phyloP scores from a whole-genome alignment of 805 yeast species.

The Scheffersomyces coipomensis region DNA sequence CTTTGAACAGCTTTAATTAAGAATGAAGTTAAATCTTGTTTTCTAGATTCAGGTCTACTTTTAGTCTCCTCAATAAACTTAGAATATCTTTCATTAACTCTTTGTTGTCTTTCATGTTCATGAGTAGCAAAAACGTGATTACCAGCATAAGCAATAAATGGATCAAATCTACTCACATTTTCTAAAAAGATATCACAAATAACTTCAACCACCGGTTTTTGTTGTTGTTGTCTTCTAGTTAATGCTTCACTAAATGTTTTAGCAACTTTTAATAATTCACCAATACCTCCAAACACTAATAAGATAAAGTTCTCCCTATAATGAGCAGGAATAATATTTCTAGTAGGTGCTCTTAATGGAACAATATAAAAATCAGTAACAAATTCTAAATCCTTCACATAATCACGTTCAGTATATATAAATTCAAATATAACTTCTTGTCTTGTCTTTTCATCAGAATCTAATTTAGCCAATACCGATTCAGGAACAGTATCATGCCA shows the following conservation, averaged over 20 bases:
- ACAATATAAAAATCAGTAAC: slow-evolving; percentile 91
- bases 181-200: slow-evolving; percentile 88
- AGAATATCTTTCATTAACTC: slow-evolving; percentile 88
- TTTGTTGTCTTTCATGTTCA: slow-evolving; percentile 91
- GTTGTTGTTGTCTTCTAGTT: slow-evolving; percentile 77
- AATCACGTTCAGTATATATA: slow-evolving; percentile 90
- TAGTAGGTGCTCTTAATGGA: slow-evolving; percentile 74
- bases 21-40: slow-evolving; percentile 89
- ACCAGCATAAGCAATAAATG: slow-evolving; percentile 91
- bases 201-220: slow-evolving; percentile 77
- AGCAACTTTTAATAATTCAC: slow-evolving; percentile 82
- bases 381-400: slow-evolving; percentile 91
- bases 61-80: slow-evolving; percentile 90
- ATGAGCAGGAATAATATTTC: slow-evolving; percentile 78
- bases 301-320: slow-evolving; percentile 90
- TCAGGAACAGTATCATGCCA: slow-evolving; percentile 94
- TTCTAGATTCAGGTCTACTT: slow-evolving; percentile 78
- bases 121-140: slow-evolving; percentile 93
- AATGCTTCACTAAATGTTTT: slow-evolving; percentile 85
- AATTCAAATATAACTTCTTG: slow-evolving; percentile 96
- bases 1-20: slow-evolving; percentile 94
- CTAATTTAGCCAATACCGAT: slow-evolving; percentile 71
- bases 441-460: slow-evolving; percentile 82
- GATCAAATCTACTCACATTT: slow-evolving; percentile 82
- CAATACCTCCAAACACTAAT: slow-evolving; percentile 87